Percentiles rank a stretch among this genome's conserved stretches.
These are phyloP conservation scores for Heritiera littoralis DNA, from an alignment of 345 rosid genomes.

Conservation along the genomic window DNA sequence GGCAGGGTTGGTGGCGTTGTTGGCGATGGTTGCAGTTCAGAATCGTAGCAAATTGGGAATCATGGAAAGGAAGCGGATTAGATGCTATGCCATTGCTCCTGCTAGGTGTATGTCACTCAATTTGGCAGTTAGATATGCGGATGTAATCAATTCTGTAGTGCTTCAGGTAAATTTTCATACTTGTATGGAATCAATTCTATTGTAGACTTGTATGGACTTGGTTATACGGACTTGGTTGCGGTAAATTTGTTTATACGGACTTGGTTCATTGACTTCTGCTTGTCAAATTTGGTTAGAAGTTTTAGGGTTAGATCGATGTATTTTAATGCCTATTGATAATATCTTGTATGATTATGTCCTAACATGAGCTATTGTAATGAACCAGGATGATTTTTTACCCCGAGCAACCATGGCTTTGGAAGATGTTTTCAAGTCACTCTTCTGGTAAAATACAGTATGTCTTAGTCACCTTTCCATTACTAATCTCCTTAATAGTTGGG, in stretches of 20 bases:
- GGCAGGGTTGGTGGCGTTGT: constrained; percentile 74
- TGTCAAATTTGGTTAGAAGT: not conserved
- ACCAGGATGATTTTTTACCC: constrained; percentile 95
- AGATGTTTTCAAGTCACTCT: constrained; percentile 74
- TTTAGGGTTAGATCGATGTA: not conserved
- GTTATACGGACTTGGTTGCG: too few species aligned
- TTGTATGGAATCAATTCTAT: not conserved
- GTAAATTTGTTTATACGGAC: not conserved
- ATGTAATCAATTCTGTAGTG: constrained; percentile 79
- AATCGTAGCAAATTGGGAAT: constrained; percentile 63
- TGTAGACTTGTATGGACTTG: not conserved
- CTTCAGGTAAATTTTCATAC: constrained; percentile 57
- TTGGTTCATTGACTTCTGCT: not conserved
- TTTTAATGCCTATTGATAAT: not conserved
- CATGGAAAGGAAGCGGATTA: constrained; percentile 70
- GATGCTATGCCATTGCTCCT: constrained; percentile 93
- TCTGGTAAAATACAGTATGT: constrained; percentile 73
- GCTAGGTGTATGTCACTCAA: constrained; percentile 86
- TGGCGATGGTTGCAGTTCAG: constrained; percentile 61
- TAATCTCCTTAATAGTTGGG: not conserved
- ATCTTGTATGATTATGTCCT: constrained; percentile 19
- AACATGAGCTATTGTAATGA: constrained; percentile 30
- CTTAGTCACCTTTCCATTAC: constrained; percentile 33
- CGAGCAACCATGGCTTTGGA: constrained; percentile 83
- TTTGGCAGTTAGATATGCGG: constrained; percentile 88